Evolutionary conservation across 208 protist genomes (phyloP).

Genomic region (Borovskyia barvae): DNA sequence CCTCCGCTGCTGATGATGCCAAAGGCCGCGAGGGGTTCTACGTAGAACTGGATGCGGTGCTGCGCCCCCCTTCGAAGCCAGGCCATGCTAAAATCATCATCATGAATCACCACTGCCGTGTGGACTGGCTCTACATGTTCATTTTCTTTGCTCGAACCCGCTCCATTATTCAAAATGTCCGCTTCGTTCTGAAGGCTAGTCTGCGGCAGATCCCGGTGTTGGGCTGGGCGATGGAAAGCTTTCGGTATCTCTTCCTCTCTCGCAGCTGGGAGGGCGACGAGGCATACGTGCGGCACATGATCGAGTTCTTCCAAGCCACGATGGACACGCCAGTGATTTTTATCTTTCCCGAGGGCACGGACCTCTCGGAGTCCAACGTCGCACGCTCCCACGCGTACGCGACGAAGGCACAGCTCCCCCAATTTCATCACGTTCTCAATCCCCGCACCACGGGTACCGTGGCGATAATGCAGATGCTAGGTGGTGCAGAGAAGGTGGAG

Average conservation of each 20-base stretch:
- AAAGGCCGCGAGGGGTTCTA: conserved; percentile 8
- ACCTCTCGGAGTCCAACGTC: conserved; percentile 72
- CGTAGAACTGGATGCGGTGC: conserved; percentile 21
- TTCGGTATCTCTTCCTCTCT: conserved; percentile 84
- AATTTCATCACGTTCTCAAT: conserved; percentile 78
- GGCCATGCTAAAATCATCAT: conserved; percentile 84
- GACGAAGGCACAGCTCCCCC: conserved; percentile 37
- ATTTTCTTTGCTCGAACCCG: conserved; percentile 35
- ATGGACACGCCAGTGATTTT: conserved; percentile 46
- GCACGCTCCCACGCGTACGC: conserved; percentile 67
- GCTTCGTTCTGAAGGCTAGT: conserved; percentile 71
- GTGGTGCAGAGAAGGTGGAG: conserved; percentile 53
- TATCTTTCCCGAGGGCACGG: conserved; percentile 88
- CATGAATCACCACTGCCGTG: conserved; percentile 81
- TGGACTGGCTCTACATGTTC: conserved; percentile 75
- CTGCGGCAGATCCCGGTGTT: conserved; percentile 58
- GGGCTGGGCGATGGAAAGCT: conserved; percentile 78
- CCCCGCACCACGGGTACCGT: conserved; percentile 74
- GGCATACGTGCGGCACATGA: conserved; percentile 54
- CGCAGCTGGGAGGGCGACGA: conserved; percentile 76
- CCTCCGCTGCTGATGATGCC: background rate
- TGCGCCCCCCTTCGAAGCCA: conserved; percentile 34
- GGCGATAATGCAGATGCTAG: conserved; percentile 72
- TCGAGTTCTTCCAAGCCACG: conserved; percentile 40
- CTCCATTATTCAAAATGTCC: conserved; percentile 25